Evolutionary conservation across 2,329 filamentous ascomycete genomes (phyloP), one percentile per base, ranked within the genome.

Genomic region (Curvularia lunata): DNA sequence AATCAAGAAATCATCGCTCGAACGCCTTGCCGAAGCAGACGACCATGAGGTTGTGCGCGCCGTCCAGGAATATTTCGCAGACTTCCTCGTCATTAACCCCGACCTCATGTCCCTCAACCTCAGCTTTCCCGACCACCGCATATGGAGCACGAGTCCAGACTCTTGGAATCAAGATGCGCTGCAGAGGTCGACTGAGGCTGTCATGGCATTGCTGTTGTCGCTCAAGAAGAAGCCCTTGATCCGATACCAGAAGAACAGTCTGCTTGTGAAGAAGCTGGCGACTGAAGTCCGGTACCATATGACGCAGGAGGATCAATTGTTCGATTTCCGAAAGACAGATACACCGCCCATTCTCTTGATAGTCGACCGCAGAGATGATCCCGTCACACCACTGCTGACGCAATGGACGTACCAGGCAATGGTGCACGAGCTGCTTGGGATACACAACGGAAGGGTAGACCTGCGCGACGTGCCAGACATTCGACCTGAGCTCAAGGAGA

Each of bases 371-470:
- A 86, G 95, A 75, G 93, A 97, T 73, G 95, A 99, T 70, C 94
- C 95, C 0, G 90, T 98, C 49, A 99, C 95, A 3, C 95, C 95
- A 0, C 81, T 99, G 10, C 84, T 99, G 48, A 97, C 92, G 2
- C 95, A 99, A 75, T 99, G 95, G 95, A 99, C 95, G 25, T 99
- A 99, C 72, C 95, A 99, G 78, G 95, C 95, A n/a, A 99, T 99
- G 93, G 95, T 99, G 0, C 95, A 99, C 74, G 95, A 99, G 72
- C 81, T 98, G 1, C 83, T 99, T 12, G 95, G 95, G 5, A 97
- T 99, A 65, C 86, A 91, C 57, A 98, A 98, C 74, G 95, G 95
- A n/a, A 86, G 94, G 49, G 95, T 99, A 0, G 90, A 97, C 72
- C 82, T 99, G 32, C 90, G 89, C 61, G 86, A 91, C 54, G 88